These are phyloP conservation scores for Botrytis pseudocinerea DNA, from an alignment of 2,329 filamentous ascomycete species.

Conservation along the genomic window DNA sequence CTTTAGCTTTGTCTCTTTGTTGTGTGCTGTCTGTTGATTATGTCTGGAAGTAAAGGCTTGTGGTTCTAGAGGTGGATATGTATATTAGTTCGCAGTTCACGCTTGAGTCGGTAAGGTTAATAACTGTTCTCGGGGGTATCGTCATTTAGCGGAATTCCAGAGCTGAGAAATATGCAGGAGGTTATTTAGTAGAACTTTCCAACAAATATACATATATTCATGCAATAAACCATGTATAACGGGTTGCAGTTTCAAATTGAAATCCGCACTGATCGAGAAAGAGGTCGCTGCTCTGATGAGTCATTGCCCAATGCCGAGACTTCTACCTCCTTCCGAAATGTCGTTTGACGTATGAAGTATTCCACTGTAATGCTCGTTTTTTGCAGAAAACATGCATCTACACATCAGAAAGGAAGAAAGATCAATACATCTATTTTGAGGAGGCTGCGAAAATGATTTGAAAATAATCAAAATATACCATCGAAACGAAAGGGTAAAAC, in stretches of 20 bases:
- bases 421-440: background rate
- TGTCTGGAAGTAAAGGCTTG: background rate
- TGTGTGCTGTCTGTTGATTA: background rate
- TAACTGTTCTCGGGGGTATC: background rate
- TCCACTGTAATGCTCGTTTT: background rate
- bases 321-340: background rate
- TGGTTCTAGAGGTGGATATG: background rate
- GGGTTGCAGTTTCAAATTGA: background rate
- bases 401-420: background rate
- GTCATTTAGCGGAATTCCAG: background rate
- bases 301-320: background rate
- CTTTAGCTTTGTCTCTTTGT: background rate
- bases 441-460: background rate
- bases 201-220: background rate
- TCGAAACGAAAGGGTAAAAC: background rate
- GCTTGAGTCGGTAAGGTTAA: background rate
- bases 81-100: background rate
- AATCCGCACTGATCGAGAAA: background rate
- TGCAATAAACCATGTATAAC: background rate
- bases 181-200: background rate
- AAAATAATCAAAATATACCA: background rate
- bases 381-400: background rate
- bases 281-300: background rate
- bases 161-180: background rate
- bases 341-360: background rate